Conservation (phyloP, 1,284 basidiomycete species). For the Cerioporus squamosus region DNA sequence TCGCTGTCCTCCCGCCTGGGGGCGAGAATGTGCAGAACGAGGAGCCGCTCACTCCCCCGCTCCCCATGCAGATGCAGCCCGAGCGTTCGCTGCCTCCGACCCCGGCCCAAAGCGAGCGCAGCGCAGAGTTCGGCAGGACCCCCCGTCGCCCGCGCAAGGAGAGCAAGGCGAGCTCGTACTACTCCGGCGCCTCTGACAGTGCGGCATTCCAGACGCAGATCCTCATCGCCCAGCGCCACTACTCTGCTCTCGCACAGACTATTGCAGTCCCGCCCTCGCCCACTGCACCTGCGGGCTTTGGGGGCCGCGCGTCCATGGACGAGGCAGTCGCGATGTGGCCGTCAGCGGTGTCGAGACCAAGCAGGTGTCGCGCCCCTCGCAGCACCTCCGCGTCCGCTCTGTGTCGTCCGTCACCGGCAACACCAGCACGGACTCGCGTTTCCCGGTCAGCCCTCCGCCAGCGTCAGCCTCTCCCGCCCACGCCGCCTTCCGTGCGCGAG, state of each 20-base stretch:
- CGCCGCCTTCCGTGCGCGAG: conserved; percentile 60
- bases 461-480: conserved; percentile 69
- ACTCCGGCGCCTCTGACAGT: conserved; percentile 54
- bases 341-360: conserved; percentile 32
- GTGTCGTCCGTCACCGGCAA: conserved; percentile 48
- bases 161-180: conserved; percentile 57
- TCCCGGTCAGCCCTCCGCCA: conserved; percentile 61
- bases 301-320: conserved; percentile 35
- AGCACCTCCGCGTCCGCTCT: conserved; percentile 46
- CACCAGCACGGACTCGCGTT: conserved; percentile 36
- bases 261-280: conserved; percentile 56
- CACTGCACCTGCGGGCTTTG: conserved; percentile 16
- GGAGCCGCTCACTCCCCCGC: conserved; percentile 39
- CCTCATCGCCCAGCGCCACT: conserved; percentile 72
- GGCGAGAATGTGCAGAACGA: conserved; percentile 47
- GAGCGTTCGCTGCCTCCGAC: conserved; percentile 43
- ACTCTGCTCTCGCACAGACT: conserved; percentile 67
- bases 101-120: conserved; percentile 56
- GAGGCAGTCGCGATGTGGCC: conserved; percentile 30
- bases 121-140: conserved; percentile 56
- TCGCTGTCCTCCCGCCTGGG: conserved; percentile 64
- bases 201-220: conserved; percentile 56
- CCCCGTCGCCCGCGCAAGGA: conserved; percentile 42
- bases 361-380: conserved; percentile 38
- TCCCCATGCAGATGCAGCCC: conserved; percentile 38